Percentiles rank a stretch among this genome's conserved stretches.
Evolutionary conservation across 2,329 filamentous ascomycete genomes (phyloP).

Genomic region (Calonectria leucothoes): DNA sequence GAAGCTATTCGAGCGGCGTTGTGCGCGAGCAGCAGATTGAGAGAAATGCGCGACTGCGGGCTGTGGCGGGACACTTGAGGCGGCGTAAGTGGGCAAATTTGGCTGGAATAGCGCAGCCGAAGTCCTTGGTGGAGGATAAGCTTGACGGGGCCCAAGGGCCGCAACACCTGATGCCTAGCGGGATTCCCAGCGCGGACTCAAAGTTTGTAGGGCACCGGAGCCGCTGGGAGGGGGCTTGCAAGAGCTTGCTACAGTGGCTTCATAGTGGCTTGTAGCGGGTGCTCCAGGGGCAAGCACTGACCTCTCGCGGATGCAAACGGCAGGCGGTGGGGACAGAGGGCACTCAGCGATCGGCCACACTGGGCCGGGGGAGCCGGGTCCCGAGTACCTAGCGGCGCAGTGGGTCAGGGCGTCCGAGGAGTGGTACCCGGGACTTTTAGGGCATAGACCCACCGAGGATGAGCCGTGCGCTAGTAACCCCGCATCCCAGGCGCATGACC

Average conservation of each 20-base stretch:
- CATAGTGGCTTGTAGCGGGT: conserved; percentile 18
- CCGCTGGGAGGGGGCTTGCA: not conserved
- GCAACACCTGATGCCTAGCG: conserved; percentile 23
- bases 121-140: conserved; percentile 28
- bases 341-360: conserved; percentile 23
- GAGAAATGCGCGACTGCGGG: conserved; percentile 17
- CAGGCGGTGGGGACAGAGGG: conserved; percentile 15
- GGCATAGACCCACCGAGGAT: conserved; percentile 23
- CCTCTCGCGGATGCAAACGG: conserved; percentile 5
- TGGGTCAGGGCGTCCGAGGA: conserved; percentile 6
- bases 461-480: conserved; percentile 33
- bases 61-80: conserved; percentile 31
- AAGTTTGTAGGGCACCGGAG: not conserved
- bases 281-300: not conserved
- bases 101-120: conserved; percentile 28
- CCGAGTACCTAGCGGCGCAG: conserved; percentile 22
- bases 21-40: conserved; percentile 14
- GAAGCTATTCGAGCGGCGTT: conserved; percentile 35
- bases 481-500: conserved; percentile 36
- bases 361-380: conserved; percentile 25
- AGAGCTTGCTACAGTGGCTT: conserved; percentile 11
- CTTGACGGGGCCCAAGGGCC: conserved; percentile 23
- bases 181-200: not conserved
- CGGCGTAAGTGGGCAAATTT: conserved; percentile 17
- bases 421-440: conserved; percentile 28